Percentiles rank a stretch among this genome's conserved stretches.
Conservation (phyloP, 345 rosid species). For the rapeseed (Brassica napus) region DNA sequence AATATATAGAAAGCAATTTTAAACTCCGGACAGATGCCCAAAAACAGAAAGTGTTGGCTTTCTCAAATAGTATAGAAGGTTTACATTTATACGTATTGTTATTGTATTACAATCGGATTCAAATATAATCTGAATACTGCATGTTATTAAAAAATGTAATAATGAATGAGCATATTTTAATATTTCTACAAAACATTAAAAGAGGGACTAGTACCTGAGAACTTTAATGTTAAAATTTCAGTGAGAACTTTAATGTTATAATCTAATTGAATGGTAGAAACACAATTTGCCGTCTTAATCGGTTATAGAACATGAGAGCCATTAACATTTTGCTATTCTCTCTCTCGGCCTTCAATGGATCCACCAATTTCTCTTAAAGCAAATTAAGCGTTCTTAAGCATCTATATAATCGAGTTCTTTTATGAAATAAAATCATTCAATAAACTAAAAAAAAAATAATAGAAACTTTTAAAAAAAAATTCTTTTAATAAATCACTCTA, state of each 20-base stretch:
- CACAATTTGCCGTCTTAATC: conserved; percentile 7
- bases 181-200: background rate
- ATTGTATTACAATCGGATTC: too few species aligned
- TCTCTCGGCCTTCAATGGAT: conserved; percentile 12
- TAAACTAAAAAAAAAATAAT: background rate
- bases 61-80: background rate
- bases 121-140: background rate
- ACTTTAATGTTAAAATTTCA: too few species aligned
- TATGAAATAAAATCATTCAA: background rate
- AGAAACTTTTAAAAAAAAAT: background rate
- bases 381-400: background rate
- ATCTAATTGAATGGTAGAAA: background rate
- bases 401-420: conserved; percentile 16
- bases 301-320: conserved; percentile 16
- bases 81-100: background rate
- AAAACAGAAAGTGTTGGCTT: background rate
- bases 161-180: background rate
- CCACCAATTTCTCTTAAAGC: conserved; percentile 32
- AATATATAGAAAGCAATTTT: background rate
- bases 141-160: background rate
- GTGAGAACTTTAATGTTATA: background rate
- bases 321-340: conserved; percentile 10
- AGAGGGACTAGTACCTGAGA: too few species aligned
- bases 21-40: background rate
- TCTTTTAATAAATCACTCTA: background rate